Evolutionary conservation across 208 protist genomes (phyloP).

Genomic region (Eutreptiella sp.): DNA sequence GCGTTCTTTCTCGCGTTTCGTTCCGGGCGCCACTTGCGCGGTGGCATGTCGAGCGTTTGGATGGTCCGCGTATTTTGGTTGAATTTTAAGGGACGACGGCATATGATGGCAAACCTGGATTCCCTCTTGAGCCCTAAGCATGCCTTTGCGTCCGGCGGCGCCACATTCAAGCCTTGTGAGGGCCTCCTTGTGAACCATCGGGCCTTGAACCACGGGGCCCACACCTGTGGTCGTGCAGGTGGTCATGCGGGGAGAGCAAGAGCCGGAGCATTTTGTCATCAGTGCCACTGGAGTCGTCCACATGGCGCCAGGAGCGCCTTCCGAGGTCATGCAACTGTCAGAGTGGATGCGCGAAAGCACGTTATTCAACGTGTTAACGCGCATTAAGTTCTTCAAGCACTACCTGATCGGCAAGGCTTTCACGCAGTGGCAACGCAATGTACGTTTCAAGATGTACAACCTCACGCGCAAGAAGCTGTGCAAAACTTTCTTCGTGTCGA

Average conservation of each 20-base stretch:
- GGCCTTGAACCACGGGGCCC: too few species aligned
- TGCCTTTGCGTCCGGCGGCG: too few species aligned
- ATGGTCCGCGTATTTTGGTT: too few species aligned
- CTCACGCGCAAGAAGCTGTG: conserved; percentile 53
- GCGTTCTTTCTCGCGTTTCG: too few species aligned
- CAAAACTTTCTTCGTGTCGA: conserved; percentile 69
- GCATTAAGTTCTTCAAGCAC: conserved; percentile 82
- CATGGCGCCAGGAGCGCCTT: conserved; percentile 66
- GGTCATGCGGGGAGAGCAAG: conserved; percentile 52
- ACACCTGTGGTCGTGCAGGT: too few species aligned
- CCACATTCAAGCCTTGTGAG: too few species aligned
- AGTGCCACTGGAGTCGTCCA: conserved; percentile 84
- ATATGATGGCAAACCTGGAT: too few species aligned
- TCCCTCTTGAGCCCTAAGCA: too few species aligned
- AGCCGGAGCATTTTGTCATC: conserved; percentile 85
- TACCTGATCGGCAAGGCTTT: conserved; percentile 82
- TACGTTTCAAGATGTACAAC: conserved; percentile 63
- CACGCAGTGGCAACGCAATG: conserved; percentile 62
- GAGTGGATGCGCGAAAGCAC: conserved; percentile 82
- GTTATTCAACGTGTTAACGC: conserved; percentile 78
- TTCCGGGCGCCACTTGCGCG: too few species aligned
- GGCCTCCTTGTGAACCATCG: too few species aligned
- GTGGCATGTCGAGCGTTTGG: too few species aligned
- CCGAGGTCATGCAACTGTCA: conserved; percentile 78
- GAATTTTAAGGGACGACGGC: too few species aligned